These are phyloP conservation scores for Globisporangium canariense DNA, from an alignment of 352 stramenopile species.

Conservation along the genomic window DNA sequence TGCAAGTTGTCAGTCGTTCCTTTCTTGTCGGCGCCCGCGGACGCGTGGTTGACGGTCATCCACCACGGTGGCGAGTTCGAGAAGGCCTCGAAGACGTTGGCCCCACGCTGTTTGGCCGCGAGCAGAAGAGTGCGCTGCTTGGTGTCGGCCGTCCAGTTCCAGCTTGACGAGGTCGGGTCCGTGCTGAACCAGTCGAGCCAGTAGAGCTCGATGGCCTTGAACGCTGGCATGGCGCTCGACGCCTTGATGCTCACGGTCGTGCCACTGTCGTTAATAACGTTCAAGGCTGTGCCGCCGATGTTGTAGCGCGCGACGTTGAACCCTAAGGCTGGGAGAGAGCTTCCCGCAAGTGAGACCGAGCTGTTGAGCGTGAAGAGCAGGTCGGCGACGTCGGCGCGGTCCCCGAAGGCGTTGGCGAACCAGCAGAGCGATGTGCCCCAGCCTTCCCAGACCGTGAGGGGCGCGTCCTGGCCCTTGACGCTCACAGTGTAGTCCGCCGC, in stretches of 20 bases:
- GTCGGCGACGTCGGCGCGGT: conserved; percentile 52
- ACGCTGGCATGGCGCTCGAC: conserved; percentile 46
- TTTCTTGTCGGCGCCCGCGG: conserved; percentile 33
- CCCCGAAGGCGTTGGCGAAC: conserved; percentile 60
- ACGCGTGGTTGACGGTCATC: conserved; percentile 56
- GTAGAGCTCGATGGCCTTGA: conserved; percentile 54
- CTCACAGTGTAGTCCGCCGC: conserved; percentile 28
- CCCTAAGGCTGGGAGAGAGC: conserved; percentile 32
- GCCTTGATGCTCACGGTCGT: conserved; percentile 39
- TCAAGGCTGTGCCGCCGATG: conserved; percentile 40
- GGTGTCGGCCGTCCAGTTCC: conserved; percentile 43
- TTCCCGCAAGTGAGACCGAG: conserved; percentile 27
- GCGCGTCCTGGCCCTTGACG: conserved; percentile 18
- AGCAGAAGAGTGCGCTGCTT: conserved; percentile 43
- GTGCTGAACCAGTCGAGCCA: conserved; percentile 51
- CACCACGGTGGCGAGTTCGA: conserved; percentile 64
- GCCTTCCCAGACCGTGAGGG: conserved; percentile 38
- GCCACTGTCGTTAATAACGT: conserved; percentile 38
- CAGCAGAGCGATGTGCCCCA: conserved; percentile 62
- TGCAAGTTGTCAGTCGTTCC: conserved; percentile 47
- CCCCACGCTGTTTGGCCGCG: conserved; percentile 34
- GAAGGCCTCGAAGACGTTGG: conserved; percentile 45
- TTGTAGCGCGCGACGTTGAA: conserved; percentile 71
- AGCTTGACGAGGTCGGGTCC: conserved; percentile 36
- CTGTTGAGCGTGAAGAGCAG: conserved; percentile 46